Conservation (phyloP, 23 red algal genomes). For the Cyanidiococcus yangmingshanensis region DNA sequence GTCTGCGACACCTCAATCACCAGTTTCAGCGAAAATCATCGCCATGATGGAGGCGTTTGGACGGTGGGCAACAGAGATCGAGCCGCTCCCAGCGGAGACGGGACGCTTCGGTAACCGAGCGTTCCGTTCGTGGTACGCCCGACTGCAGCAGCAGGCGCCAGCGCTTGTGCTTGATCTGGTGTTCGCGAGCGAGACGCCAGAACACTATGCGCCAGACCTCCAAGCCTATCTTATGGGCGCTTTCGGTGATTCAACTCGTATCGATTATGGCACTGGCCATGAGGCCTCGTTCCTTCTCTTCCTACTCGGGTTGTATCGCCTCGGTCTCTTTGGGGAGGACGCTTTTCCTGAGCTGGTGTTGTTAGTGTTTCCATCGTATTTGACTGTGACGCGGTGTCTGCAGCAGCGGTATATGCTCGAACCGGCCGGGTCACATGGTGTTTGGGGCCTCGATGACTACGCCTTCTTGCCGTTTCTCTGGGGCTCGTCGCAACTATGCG, state of each 20-base stretch:
- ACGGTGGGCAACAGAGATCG: background rate
- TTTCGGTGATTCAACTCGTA: constrained; percentile 71
- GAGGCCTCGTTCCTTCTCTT: constrained; percentile 80
- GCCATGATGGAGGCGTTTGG: background rate
- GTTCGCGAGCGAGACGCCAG: constrained; percentile 7
- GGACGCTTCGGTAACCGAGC: constrained; percentile 72
- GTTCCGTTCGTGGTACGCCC: constrained; percentile 60
- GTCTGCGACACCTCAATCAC: background rate
- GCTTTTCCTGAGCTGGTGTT: constrained; percentile 54
- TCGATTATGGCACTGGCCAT: constrained; percentile 96
- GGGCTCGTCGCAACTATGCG: constrained; percentile 74
- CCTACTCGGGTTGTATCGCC: constrained; percentile 12
- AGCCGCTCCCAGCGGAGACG: background rate
- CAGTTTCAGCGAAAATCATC: background rate
- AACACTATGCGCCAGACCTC: constrained; percentile 36
- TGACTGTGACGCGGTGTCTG: constrained; percentile 56
- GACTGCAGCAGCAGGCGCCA: constrained; percentile 13
- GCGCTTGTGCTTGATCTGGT: constrained; percentile 23
- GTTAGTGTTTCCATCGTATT: constrained; percentile 55
- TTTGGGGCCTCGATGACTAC: constrained; percentile 98
- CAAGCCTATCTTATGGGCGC: constrained; percentile 49
- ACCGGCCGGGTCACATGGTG: constrained; percentile 91
- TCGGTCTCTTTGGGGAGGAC: background rate
- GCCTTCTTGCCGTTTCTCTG: constrained; percentile 83
- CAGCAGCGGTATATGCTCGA: constrained; percentile 77